Conservation (phyloP, 345 rosid species). For the Anacardium occidentale region DNA sequence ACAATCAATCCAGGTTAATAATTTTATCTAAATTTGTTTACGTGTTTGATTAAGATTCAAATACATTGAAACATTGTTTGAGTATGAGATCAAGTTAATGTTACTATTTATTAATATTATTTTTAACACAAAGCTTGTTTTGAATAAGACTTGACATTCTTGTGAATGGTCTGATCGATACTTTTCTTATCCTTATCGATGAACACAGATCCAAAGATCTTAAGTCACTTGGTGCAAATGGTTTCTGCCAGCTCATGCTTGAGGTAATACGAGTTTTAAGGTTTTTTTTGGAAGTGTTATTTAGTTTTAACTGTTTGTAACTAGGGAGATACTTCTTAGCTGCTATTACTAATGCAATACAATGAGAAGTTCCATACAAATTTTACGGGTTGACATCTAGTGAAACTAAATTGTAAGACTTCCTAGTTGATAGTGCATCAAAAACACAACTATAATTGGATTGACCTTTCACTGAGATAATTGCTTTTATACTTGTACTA, state of each 20-base stretch:
- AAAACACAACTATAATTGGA: too few relatives aligned
- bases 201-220: slow-evolving; percentile 68
- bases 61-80: background rate
- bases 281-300: background rate
- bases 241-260: slow-evolving; percentile 97
- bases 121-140: slow-evolving; percentile 86
- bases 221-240: slow-evolving; percentile 77
- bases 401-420: background rate
- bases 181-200: slow-evolving; percentile 73
- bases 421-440: background rate
- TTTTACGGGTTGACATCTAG: too few relatives aligned
- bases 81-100: too few relatives aligned
- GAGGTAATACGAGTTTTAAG: slow-evolving; percentile 57
- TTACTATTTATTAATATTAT: too few relatives aligned
- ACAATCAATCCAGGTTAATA: too few relatives aligned
- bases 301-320: slow-evolving; percentile 3
- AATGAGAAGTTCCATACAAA: too few relatives aligned
- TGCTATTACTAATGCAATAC: background rate
- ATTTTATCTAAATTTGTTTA: too few relatives aligned
- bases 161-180: slow-evolving; percentile 93
- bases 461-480: background rate
- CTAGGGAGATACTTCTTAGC: background rate
- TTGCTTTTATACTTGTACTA: background rate
- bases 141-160: slow-evolving; percentile 89
- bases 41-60: too few relatives aligned